Conservation (phyloP, 352 stramenopile species). For the Plasmopara halstedii region DNA sequence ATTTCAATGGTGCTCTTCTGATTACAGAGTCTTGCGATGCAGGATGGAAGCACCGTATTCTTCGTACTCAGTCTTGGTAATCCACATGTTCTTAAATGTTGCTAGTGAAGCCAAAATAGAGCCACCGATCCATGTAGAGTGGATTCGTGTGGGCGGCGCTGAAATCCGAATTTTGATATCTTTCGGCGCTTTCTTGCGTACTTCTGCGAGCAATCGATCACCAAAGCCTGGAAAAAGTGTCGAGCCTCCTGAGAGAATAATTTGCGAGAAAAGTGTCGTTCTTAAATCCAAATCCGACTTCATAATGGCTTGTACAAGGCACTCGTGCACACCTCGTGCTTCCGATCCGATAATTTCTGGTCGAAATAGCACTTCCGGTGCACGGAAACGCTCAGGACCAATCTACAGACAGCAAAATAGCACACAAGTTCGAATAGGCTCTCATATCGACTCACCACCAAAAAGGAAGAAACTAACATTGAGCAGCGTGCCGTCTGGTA, state of each 20-base stretch:
- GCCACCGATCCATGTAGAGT: conserved; percentile 96
- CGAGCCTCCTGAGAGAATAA: conserved; percentile 91
- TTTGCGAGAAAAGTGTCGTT: conserved; percentile 89
- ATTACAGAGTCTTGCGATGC: conserved; percentile 92
- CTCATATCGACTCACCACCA: not conserved
- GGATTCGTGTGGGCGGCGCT: conserved; percentile 90
- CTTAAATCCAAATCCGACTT: conserved; percentile 96
- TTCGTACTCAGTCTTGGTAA: conserved; percentile 98
- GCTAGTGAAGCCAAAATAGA: conserved; percentile 96
- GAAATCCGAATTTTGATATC: conserved; percentile 95
- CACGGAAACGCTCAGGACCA: conserved; percentile 72
- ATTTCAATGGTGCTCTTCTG: not conserved
- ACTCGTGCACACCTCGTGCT: conserved; percentile 73
- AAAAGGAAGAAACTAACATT: conserved; percentile 33
- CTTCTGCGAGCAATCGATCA: conserved; percentile 91
- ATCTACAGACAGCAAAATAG: conserved; percentile 29
- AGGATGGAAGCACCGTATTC: conserved; percentile 96
- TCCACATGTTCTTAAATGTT: conserved; percentile 99
- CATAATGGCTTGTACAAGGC: conserved; percentile 91
- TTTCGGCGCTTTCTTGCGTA: conserved; percentile 85
- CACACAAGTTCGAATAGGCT: not conserved
- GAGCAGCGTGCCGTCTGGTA: conserved; percentile 78
- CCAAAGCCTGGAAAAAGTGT: conserved; percentile 94
- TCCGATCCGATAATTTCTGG: conserved; percentile 81
- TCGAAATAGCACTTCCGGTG: conserved; percentile 77